Evolutionary conservation across 495 filamentous ascomycete species (phyloP).

Genomic region (Amphirosellinia nigrospora): DNA sequence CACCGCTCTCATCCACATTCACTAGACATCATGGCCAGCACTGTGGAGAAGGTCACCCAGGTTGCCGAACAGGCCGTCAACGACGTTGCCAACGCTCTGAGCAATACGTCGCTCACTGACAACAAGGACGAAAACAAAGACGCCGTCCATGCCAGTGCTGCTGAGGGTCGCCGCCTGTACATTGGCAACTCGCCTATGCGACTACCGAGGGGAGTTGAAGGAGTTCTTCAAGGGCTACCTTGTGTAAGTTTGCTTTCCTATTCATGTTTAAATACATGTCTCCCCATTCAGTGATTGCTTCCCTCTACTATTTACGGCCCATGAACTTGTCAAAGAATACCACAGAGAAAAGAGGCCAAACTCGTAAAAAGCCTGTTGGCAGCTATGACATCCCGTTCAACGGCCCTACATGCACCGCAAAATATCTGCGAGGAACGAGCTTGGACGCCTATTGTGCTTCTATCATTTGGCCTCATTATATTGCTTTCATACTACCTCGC

Average conservation of each 20-base stretch:
- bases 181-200: slow-evolving; percentile 99
- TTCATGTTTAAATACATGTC: background rate
- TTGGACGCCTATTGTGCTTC: background rate
- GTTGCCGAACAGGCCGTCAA: slow-evolving; percentile 68
- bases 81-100: slow-evolving; percentile 85
- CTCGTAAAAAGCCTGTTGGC: no score
- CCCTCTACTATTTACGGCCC: background rate
- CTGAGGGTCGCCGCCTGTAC: slow-evolving; percentile 97
- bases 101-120: slow-evolving; percentile 68
- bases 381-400: slow-evolving; percentile 1
- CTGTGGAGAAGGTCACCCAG: slow-evolving; percentile 66
- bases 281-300: background rate
- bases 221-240: slow-evolving; percentile 98
- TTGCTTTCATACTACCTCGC: background rate
- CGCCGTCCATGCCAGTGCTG: slow-evolving; percentile 93
- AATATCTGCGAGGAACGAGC: background rate
- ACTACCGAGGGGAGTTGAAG: slow-evolving; percentile 99
- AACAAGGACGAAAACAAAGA: slow-evolving; percentile 66
- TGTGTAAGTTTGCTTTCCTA: slow-evolving; percentile 72
- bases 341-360: background rate
- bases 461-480: background rate
- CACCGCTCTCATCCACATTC: slow-evolving; percentile 31
- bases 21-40: slow-evolving; percentile 63
- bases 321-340: background rate
- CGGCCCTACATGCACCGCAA: background rate